phyloP scores from a whole-genome alignment of 345 rosid species.

The Salix brachista region DNA sequence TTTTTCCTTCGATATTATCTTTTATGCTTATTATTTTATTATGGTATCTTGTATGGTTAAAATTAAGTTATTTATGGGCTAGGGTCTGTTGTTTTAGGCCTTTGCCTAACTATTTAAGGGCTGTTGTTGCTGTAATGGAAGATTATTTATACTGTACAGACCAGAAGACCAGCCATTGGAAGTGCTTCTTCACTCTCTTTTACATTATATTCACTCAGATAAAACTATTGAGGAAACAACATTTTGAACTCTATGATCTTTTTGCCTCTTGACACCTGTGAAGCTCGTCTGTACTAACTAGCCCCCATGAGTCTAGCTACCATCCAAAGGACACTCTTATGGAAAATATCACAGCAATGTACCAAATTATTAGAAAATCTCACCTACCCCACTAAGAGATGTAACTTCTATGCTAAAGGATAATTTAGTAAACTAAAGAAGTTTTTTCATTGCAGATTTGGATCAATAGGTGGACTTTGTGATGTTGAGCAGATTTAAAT shows the following conservation, averaged over 20 bases:
- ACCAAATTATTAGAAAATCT: not conserved
- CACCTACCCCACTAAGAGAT: not conserved
- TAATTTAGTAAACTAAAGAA: not conserved
- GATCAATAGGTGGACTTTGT: not conserved
- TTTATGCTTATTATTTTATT: not conserved
- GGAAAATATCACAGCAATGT: not conserved
- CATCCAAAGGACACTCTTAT: not conserved
- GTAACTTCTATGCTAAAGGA: not conserved
- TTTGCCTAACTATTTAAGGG: not conserved
- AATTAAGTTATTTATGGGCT: not conserved
- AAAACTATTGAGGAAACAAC: not conserved
- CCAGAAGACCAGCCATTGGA: not conserved
- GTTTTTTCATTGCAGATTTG: not conserved
- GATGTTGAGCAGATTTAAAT: not conserved
- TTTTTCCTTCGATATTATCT: not conserved
- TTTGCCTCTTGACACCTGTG: not conserved
- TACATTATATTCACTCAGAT: not conserved
- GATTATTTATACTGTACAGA: not conserved
- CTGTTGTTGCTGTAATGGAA: not conserved
- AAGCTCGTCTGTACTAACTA: not conserved
- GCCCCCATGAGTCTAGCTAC: not conserved
- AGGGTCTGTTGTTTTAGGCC: not conserved
- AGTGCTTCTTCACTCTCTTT: not conserved
- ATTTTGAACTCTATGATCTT: not conserved
- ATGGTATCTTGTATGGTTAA: not conserved